Evolutionary conservation across 495 filamentous ascomycete genomes (phyloP), one percentile per base, ranked within the genome.

Genomic region (Thozetella sp.): DNA sequence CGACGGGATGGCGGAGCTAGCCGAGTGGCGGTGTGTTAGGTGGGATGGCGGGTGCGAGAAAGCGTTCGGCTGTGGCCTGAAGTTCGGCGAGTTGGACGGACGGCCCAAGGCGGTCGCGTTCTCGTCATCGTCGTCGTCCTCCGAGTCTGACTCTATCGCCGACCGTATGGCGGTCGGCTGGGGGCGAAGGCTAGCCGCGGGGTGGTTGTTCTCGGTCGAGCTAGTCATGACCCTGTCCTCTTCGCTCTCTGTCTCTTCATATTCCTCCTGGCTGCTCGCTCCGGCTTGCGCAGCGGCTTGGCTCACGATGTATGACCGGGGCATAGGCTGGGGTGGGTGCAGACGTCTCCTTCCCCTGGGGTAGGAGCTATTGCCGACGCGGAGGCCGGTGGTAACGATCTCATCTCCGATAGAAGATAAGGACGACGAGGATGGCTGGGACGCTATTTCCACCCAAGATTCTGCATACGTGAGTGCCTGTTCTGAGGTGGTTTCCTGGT

Each of bases 381-480:
- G 86, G 17, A 97, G 84, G 15, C 92, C 91, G 10, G 91, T 93
- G 15, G 90, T 93, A 54, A 96, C 89, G 64, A 96, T 90, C 57
- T 97, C 93, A 54, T 96, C 93, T 59, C 83, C 89, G 53, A 89
- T 88, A 20, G 92, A 96, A 13, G 93, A 97, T n/a, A 95, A 78
- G 15, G 95, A 96, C 11, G 93, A 94, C 15, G 84, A 86, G 1
- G 93, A 97, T 22, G 94, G 92, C 58, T 96, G 92, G 1, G 95
- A 98, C 50, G 91, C 83, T 57, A 99, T 87, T 72, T 99, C 95
- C 69, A 99, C 87, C 95, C 95, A 99, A 1, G 94, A 97, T 76
- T 97, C 95, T 93, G 84, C 68, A 66, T 48, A 78, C 82, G 68
- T 81, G 70, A 65, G 57, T 52, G 61, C 53, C 37, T 62, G 61